These are phyloP conservation scores for Pseudogymnoascus sp. DNA, from an alignment of 2,329 filamentous ascomycete species.

Conservation along the genomic window DNA sequence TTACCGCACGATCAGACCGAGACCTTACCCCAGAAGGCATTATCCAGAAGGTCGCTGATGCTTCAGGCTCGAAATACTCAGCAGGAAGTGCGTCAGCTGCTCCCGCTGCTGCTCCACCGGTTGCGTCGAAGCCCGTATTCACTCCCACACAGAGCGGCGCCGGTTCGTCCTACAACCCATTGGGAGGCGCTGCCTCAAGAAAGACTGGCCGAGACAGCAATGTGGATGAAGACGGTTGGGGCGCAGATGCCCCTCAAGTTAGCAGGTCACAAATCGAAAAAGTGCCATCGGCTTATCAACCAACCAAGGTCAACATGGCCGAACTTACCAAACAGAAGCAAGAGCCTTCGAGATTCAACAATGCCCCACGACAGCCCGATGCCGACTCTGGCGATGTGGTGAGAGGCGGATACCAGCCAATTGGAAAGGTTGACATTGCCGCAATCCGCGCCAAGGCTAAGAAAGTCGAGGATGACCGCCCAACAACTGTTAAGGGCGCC, in stretches of 20 bases:
- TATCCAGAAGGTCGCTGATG: slow-evolving; percentile 87
- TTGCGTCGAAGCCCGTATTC: slow-evolving; percentile 86
- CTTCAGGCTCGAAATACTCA: slow-evolving; percentile 91
- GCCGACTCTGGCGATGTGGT: slow-evolving; percentile 54
- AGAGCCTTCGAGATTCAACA: slow-evolving; percentile 55
- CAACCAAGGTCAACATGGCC: slow-evolving; percentile 89
- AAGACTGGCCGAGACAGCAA: slow-evolving; percentile 44
- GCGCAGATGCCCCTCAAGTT: slow-evolving; percentile 83
- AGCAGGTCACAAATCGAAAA: slow-evolving; percentile 84
- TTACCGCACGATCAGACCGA: slow-evolving; percentile 85
- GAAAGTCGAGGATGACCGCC: slow-evolving; percentile 68
- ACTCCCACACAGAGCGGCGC: slow-evolving; percentile 58
- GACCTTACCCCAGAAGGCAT: slow-evolving; percentile 85
- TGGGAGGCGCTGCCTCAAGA: slow-evolving; percentile 57
- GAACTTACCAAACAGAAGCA: slow-evolving; percentile 70
- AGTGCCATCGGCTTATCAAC: slow-evolving; percentile 86
- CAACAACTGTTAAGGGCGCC: slow-evolving; percentile 78
- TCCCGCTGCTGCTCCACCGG: slow-evolving; percentile 56
- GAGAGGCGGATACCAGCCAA: slow-evolving; percentile 79
- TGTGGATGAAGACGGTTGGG: slow-evolving; percentile 86
- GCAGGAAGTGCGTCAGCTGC: slow-evolving; percentile 47
- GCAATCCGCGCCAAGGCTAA: slow-evolving; percentile 72
- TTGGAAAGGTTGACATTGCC: slow-evolving; percentile 96
- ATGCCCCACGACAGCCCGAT: slow-evolving; percentile 39
- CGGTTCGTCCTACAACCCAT: slow-evolving; percentile 54